These are phyloP conservation scores for Cyclotella kingstonii DNA, from an alignment of 108 stramenopile genomes.

Conservation along the genomic window DNA sequence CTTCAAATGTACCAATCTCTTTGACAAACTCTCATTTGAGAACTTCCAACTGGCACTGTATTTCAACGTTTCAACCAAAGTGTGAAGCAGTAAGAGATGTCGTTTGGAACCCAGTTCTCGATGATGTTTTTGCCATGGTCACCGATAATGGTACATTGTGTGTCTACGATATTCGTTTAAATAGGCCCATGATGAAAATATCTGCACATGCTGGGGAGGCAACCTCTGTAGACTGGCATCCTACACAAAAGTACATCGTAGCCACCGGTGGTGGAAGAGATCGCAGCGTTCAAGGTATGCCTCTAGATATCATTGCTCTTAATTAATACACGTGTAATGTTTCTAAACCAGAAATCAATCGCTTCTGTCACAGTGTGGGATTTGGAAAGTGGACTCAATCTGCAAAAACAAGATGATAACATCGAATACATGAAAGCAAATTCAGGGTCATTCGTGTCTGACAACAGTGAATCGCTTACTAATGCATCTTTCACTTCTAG, in stretches of 20 bases:
- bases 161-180: conserved; percentile 68
- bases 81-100: conserved; percentile 83
- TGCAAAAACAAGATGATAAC: conserved; percentile 37
- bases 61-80: conserved; percentile 66
- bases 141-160: conserved; percentile 68
- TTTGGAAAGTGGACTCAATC: conserved; percentile 33
- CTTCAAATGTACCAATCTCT: conserved; percentile 12
- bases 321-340: too few relatives aligned
- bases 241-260: conserved; percentile 54
- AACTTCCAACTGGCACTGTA: conserved; percentile 56
- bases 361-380: conserved; percentile 38
- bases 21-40: conserved; percentile 5
- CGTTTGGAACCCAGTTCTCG: conserved; percentile 65
- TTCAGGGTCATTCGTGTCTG: conserved; percentile 46
- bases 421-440: conserved; percentile 36
- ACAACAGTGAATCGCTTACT: conserved; percentile 44
- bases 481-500: conserved; percentile 32
- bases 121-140: conserved; percentile 80
- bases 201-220: conserved; percentile 83
- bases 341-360: too few relatives aligned
- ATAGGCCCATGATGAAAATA: conserved; percentile 54
- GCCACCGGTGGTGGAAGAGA: conserved; percentile 83
- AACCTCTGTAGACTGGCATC: conserved; percentile 83
- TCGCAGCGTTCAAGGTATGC: conserved; percentile 65
- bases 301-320: conserved; percentile 2